Evolutionary conservation across 179 eudicot species (phyloP).

Genomic region (Spinacia oleracea): DNA sequence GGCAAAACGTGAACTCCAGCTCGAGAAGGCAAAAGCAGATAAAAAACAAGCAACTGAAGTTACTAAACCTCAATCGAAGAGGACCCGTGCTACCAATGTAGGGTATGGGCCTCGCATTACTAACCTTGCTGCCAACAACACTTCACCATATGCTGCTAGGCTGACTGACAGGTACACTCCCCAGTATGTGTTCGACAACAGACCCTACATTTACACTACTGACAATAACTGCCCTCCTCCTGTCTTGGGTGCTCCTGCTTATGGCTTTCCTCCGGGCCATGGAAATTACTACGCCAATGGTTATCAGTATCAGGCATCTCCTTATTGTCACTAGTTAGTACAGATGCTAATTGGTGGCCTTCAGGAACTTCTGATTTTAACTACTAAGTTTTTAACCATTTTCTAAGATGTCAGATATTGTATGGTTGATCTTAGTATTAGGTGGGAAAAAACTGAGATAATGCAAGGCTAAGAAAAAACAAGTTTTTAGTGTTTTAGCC

Average conservation of each 20-base stretch:
- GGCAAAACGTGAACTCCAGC: constrained; percentile 64
- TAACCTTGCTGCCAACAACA: constrained; percentile 57
- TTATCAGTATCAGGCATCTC: constrained; percentile 81
- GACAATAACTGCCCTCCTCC: constrained; percentile 66
- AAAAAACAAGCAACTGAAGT: constrained; percentile 87
- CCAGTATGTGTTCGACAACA: constrained; percentile 78
- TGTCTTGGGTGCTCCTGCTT: constrained; percentile 57
- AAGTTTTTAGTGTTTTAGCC: constrained; percentile 38
- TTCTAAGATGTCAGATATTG: constrained; percentile 47
- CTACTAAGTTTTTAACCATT: constrained; percentile 78
- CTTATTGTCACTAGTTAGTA: constrained; percentile 78
- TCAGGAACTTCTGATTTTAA: constrained; percentile 44
- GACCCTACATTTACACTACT: constrained; percentile 69
- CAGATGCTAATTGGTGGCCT: constrained; percentile 46
- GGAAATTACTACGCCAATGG: constrained; percentile 82
- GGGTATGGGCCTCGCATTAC: constrained; percentile 57
- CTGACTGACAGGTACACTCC: constrained; percentile 74
- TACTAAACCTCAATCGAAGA: constrained; percentile 84
- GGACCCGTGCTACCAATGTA: constrained; percentile 77
- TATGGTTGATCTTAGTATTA: constrained; percentile 52
- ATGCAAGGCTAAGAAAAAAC: constrained; percentile 21
- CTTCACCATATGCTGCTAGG: constrained; percentile 57
- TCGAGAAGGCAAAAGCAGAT: constrained; percentile 96
- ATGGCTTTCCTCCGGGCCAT: constrained; percentile 56
- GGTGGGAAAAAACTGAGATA: constrained; percentile 32